Evolutionary conservation across 345 rosid genomes (phyloP), one percentile per base, ranked within the genome.

Genomic region (Abelmoschus esculentus): DNA sequence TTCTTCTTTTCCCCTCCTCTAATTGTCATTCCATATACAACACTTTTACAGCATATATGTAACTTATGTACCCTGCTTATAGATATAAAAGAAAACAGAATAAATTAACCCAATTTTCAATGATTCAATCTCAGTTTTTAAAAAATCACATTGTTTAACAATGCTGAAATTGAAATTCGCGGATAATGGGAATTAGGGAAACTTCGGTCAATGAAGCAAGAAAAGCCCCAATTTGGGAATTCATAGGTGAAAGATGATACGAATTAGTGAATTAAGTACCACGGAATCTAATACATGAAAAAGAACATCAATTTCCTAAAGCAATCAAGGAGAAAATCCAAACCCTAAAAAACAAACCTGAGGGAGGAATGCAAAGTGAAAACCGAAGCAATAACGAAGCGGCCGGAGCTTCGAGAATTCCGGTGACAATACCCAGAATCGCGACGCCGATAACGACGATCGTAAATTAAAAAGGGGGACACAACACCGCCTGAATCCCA

Each of bases 11-110:
- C 4, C 56, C 69, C 69, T 49, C 44, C 28, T 63, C 14, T 52
- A 70, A 72, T 58, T 66, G 50, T 71, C 72, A 66, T 54, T 72
- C 56, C 68, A 61, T 53, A 44, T 17, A 70, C 55, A 66, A 19
- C 70, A 53, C 40, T 64, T 31, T 19, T 36, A 70, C 53, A 52
- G 38, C 15, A 15, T 5, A 5, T 38, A 15, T 28, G 3, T 36
- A 12, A 2, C 26, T 22, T 22, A 8, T 7, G 54, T n/a, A 28
- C 32, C 65, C 73, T 57, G 56, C 40, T n/a, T 4, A 10, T 5
- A 44, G 38, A 17, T 22, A 60, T 18, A 6, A 38, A 32, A 5
- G 29, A 70, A 57, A 58, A 29, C 10, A 47, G 26, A 60, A 70
- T 15, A 49, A 9, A 70, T 59, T 6, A 58, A 60, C 32, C n/a